Percentiles rank a stretch among this genome's conserved stretches.
These are phyloP conservation scores for Curvularia verruculosa DNA, from an alignment of 2,329 filamentous ascomycete species.

Conservation along the genomic window DNA sequence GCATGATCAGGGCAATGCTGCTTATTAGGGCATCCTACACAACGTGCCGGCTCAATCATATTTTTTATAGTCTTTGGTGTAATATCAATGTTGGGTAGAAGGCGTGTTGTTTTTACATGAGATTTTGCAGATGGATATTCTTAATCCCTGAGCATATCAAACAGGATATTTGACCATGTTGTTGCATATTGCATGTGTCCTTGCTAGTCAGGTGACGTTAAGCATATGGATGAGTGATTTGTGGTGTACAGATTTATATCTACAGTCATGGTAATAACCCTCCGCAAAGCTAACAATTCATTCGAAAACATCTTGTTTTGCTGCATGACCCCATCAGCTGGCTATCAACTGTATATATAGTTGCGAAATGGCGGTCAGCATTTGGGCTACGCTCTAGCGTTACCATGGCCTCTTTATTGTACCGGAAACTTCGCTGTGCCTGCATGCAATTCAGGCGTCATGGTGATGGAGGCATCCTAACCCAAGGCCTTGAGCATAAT, in stretches of 20 bases:
- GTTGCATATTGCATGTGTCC: neutral
- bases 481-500: neutral
- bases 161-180: neutral
- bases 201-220: neutral
- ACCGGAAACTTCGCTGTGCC: neutral
- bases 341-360: neutral
- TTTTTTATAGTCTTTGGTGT: neutral
- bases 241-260: neutral
- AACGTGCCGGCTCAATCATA: neutral
- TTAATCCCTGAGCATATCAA: neutral
- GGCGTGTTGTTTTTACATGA: neutral
- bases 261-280: neutral
- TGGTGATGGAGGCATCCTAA: neutral
- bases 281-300: no score
- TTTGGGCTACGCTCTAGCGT: neutral
- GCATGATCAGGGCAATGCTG: constrained; percentile 53
- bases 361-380: neutral
- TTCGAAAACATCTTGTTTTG: neutral
- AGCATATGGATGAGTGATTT: neutral
- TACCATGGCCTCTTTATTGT: neutral
- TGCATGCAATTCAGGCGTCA: neutral
- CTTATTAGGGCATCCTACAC: constrained; percentile 9
- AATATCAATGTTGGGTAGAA: neutral
- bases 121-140: neutral
- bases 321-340: neutral